phyloP scores from a whole-genome alignment of 1,284 basidiomycete species.

The Gomphus bonarii region DNA sequence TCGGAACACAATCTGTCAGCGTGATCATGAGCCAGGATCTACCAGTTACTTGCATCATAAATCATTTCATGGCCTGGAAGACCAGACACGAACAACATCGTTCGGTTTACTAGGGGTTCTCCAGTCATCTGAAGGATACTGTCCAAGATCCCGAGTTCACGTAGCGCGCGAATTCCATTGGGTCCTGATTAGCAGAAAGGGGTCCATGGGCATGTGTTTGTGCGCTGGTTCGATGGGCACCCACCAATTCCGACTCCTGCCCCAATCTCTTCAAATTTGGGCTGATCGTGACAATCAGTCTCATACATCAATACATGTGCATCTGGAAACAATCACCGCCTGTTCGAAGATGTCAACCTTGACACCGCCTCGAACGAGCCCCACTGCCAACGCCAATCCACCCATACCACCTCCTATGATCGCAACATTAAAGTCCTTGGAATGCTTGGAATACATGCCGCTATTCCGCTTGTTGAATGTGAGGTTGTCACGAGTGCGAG shows the following conservation, averaged over 20 bases:
- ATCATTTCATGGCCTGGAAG: slow-evolving; percentile 31
- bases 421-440: slow-evolving; percentile 35
- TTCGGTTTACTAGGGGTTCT: slow-evolving; percentile 22
- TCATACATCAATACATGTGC: slow-evolving; percentile 2
- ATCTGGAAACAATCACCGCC: slow-evolving; percentile 22
- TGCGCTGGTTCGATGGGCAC: not conserved
- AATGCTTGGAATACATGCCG: not conserved
- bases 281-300: slow-evolving; percentile 18
- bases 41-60: slow-evolving; percentile 25
- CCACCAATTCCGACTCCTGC: slow-evolving; percentile 44
- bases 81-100: slow-evolving; percentile 35
- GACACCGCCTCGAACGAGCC: slow-evolving; percentile 33
- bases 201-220: not conserved
- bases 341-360: slow-evolving; percentile 41
- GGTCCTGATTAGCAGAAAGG: slow-evolving; percentile 26
- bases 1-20: not conserved
- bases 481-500: not conserved
- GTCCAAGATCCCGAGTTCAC: slow-evolving; percentile 33
- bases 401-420: slow-evolving; percentile 46
- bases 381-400: slow-evolving; percentile 37
- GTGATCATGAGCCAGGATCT: not conserved
- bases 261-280: slow-evolving; percentile 39
- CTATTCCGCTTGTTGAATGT: not conserved
- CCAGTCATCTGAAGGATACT: slow-evolving; percentile 28
- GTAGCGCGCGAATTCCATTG: slow-evolving; percentile 38